Conservation (phyloP, 345 rosid species). For the Acer negundo region DNA sequence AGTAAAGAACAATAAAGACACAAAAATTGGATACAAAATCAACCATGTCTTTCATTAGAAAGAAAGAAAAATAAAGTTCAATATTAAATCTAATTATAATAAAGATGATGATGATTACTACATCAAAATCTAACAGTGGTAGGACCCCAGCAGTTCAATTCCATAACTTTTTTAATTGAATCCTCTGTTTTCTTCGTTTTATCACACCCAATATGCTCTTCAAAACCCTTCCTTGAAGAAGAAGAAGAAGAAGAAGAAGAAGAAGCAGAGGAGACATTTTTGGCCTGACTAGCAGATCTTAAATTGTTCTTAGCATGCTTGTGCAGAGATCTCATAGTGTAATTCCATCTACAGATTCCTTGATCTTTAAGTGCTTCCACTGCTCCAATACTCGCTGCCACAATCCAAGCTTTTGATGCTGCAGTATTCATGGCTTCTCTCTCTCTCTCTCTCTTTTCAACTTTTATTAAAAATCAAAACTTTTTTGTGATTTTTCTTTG, state of each 20-base stretch:
- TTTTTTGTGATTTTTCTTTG: not conserved
- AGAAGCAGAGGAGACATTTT: slow-evolving; percentile 14
- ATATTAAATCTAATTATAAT: not conserved
- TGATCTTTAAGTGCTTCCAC: slow-evolving; percentile 58
- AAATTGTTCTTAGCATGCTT: slow-evolving; percentile 34
- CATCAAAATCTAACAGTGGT: slow-evolving; percentile 41
- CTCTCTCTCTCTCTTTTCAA: no score
- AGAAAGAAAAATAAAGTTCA: not conserved
- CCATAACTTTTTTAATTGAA: slow-evolving; percentile 34
- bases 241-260: slow-evolving; percentile 7
- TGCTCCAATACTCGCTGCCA: slow-evolving; percentile 53
- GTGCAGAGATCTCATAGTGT: slow-evolving; percentile 36
- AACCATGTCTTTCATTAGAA: no score
- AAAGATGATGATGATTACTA: not conserved
- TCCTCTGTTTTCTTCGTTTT: slow-evolving; percentile 29
- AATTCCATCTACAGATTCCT: slow-evolving; percentile 56
- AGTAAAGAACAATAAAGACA: not conserved
- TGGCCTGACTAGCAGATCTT: slow-evolving; percentile 24
- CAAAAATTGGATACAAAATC: not conserved
- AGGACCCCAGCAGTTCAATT: slow-evolving; percentile 48
- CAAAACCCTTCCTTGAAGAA: not conserved
- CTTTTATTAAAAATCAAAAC: not conserved
- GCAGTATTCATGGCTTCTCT: slow-evolving; percentile 1
- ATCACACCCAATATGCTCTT: not conserved
- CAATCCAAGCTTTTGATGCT: slow-evolving; percentile 45